Conservation (phyloP, 2,329 filamentous ascomycete species). For the Meredithiella fracta region DNA sequence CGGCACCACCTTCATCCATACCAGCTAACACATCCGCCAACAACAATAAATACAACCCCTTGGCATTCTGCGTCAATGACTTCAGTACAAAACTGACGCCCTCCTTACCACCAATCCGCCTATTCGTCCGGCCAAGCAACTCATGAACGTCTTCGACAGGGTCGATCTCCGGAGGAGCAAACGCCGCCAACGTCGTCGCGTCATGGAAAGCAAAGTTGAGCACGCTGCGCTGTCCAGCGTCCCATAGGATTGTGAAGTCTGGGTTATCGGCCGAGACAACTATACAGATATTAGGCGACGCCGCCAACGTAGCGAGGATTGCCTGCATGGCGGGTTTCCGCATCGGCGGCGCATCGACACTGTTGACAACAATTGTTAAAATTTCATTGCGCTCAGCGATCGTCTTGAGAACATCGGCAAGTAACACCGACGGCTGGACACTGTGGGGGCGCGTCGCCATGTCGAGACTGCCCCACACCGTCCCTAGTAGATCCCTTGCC, state of each 20-base stretch:
- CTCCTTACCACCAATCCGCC: slow-evolving; percentile 72
- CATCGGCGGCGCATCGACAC: slow-evolving; percentile 64
- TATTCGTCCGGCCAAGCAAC: slow-evolving; percentile 63
- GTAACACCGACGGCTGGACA: slow-evolving; percentile 50
- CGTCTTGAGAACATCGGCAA: slow-evolving; percentile 46
- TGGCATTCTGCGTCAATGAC: slow-evolving; percentile 80
- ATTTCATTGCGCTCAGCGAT: slow-evolving; percentile 33
- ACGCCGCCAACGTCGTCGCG: slow-evolving; percentile 72
- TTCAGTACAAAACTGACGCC: slow-evolving; percentile 83
- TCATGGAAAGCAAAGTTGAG: slow-evolving; percentile 88
- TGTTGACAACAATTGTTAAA: slow-evolving; percentile 65
- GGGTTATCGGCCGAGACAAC: slow-evolving; percentile 76
- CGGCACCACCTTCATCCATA: slow-evolving; percentile 26
- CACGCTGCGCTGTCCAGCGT: slow-evolving; percentile 63
- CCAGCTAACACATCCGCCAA: slow-evolving; percentile 68
- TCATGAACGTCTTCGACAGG: slow-evolving; percentile 82
- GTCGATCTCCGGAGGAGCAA: slow-evolving; percentile 46
- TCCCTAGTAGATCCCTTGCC: slow-evolving; percentile 52
- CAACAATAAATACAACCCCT: slow-evolving; percentile 69
- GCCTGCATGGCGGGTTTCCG: slow-evolving; percentile 55
- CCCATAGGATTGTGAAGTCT: slow-evolving; percentile 78
- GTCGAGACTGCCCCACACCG: slow-evolving; percentile 47
- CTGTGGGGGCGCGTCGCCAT: slow-evolving; percentile 33
- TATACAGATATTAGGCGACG: slow-evolving; percentile 55
- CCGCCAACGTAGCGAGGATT: slow-evolving; percentile 58